Evolutionary conservation across 176 grass and related monocot species (phyloP).

Genomic region (Paspalum notatum): DNA sequence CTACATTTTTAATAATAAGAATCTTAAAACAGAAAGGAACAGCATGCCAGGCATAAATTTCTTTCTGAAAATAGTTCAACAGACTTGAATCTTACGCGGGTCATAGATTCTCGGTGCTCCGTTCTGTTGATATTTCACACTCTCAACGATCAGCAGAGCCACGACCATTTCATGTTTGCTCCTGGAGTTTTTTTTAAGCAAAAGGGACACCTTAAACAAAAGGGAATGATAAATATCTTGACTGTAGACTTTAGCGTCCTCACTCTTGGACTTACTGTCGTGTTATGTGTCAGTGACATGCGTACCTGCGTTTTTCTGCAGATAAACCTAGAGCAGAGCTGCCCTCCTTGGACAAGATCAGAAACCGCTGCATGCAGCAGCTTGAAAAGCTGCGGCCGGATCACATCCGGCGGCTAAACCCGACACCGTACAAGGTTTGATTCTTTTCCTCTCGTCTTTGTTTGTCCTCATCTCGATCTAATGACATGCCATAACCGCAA

Average conservation of each 20-base stretch:
- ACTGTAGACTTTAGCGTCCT: not conserved
- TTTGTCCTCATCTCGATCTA: not conserved
- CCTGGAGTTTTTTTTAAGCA: not conserved
- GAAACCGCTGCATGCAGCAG: constrained; percentile 86
- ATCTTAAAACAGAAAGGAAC: not conserved
- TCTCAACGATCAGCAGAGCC: constrained; percentile 1
- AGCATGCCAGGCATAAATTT: constrained; percentile 14
- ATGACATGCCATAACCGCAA: not conserved
- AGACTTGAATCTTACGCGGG: not conserved
- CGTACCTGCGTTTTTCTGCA: constrained; percentile 32
- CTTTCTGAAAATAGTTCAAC: not conserved
- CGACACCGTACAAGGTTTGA: constrained; percentile 94
- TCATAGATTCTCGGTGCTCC: not conserved
- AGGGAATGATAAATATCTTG: not conserved
- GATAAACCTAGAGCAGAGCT: constrained; percentile 80
- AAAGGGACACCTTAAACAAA: not conserved
- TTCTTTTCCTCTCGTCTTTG: not conserved
- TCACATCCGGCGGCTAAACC: constrained; percentile 93
- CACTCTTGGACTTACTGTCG: not conserved
- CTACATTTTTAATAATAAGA: not conserved
- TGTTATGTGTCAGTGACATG: constrained; percentile 2
- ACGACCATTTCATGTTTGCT: not conserved
- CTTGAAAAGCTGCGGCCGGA: constrained; percentile 80
- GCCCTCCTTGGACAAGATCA: constrained; percentile 72
- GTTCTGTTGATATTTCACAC: not conserved